Evolutionary conservation across 169 alveolate genomes (phyloP).

Genomic region (Cryptosporidium tyzzeri): DNA sequence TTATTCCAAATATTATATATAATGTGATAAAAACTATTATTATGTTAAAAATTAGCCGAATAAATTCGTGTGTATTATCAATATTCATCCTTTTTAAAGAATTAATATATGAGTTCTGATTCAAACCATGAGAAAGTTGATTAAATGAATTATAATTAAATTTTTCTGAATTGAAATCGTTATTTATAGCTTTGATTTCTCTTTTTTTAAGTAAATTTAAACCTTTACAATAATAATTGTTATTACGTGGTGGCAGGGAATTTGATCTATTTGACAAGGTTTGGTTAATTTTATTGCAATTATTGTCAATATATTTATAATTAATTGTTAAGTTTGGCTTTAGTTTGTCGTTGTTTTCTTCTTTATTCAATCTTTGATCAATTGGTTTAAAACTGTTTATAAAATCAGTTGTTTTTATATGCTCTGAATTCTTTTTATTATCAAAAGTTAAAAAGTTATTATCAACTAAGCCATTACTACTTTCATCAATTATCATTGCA

Average conservation of each 20-base stretch:
- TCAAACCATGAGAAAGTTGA: not conserved
- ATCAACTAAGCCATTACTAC: not conserved
- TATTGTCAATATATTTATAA: not conserved
- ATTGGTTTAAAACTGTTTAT: not conserved
- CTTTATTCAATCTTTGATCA: not conserved
- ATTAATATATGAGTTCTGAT: not conserved
- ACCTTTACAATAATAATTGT: not conserved
- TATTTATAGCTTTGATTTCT: not conserved
- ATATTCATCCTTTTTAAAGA: not conserved
- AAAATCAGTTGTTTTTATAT: not conserved
- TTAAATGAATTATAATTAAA: not conserved
- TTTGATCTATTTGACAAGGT: not conserved
- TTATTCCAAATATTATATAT: conserved; percentile 39
- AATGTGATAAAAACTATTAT: conserved; percentile 14
- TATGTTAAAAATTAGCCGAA: conserved; percentile 23
- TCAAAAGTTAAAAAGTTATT: not conserved
- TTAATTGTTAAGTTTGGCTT: not conserved
- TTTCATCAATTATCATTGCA: not conserved
- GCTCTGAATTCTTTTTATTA: not conserved
- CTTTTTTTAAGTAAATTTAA: not conserved
- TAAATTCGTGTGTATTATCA: conserved; percentile 15
- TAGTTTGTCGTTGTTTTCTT: not conserved
- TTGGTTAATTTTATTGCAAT: not conserved
- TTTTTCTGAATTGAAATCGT: not conserved
- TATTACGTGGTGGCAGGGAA: not conserved